Percentiles rank a stretch among this genome's conserved stretches.
Evolutionary conservation across 2,329 filamentous ascomycete genomes (phyloP).

Genomic region (Colletotrichum coccodes): DNA sequence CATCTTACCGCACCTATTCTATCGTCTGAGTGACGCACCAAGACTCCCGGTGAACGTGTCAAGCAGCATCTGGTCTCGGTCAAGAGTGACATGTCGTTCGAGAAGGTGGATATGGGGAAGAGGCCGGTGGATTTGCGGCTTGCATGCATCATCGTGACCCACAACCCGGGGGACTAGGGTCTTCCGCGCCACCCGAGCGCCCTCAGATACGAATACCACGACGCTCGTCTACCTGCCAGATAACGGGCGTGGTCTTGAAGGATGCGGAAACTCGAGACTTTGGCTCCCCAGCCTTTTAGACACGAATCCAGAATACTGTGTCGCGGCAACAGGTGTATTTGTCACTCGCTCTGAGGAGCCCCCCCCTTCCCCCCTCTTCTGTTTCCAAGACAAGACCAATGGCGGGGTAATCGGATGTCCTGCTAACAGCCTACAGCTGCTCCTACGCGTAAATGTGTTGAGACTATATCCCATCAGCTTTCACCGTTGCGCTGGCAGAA

Average conservation of each 20-base stretch:
- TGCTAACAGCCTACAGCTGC: neutral
- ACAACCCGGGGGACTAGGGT: slow-evolving; percentile 11
- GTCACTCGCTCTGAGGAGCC: neutral
- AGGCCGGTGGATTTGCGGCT: neutral
- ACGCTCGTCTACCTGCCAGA: no score
- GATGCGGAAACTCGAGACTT: no score
- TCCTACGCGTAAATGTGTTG: neutral
- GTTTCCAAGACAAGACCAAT: neutral
- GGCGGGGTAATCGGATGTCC: neutral
- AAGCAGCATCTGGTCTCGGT: no score
- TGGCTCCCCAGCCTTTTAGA: no score
- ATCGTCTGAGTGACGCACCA: no score
- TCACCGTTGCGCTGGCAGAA: neutral
- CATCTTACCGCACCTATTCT: neutral
- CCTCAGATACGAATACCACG: no score
- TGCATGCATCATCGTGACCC: slow-evolving; percentile 26
- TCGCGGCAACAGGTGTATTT: neutral
- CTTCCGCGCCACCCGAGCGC: neutral
- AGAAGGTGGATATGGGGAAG: neutral
- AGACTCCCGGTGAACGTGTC: no score
- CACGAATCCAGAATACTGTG: neutral
- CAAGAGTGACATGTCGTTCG: neutral
- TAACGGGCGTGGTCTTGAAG: no score
- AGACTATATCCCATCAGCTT: neutral
- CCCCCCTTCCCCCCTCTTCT: neutral